Base-by-base conservation (phyloP, 2,329 filamentous ascomycete species). In the Phialemoniopsis sp. region DNA sequence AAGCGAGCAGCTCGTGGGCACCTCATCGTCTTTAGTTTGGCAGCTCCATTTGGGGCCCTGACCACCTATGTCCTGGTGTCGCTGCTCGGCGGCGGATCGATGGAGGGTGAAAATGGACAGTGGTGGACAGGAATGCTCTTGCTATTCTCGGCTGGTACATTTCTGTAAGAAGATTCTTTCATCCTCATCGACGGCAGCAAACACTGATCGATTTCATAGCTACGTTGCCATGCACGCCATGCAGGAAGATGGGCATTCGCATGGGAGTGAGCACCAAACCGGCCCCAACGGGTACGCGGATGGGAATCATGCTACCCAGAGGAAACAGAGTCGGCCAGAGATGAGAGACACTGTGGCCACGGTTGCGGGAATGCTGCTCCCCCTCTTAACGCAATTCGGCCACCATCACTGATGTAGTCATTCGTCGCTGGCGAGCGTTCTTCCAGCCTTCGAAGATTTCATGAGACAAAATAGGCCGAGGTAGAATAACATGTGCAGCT, bases 211-310 rank as follows among this genome's bases (percentile, higher is more conserved):
- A 6, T 16, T 34, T 9, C 36, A 13, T 46, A 94, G 89, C 52
- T 95, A 97, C 56, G 93, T 98, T 32, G 93, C 93, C 1, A 96
- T 97, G 90, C 93, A 98, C 57, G 89, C 90, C 1, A 95, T 97
- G 89, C 87, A 94, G 57, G 90, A 95, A 54, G 78, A 82, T 16
- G 67, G 71, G 37, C 61, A 63, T 8, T 58, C 64, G 3, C 65
- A 73, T 21, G 62, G 66, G 37, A 72, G 81, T 46, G 69, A 79
- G n/a, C 68, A 76, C 41, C 62, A 67, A 37, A 52, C 61, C 1
- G 53, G 58, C 5, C 55, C 63, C 29, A 80, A 82, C 45, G 73
- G 80, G 37, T 80, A 78, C 53, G 53, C 67, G 7, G 78, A 82
- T 15, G 63, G 64, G 3, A 61, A 57, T 35, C 52, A 59, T 13